These are phyloP conservation scores for Podaxis rugospora DNA, from an alignment of 768 basidiomycete species.

Conservation along the genomic window DNA sequence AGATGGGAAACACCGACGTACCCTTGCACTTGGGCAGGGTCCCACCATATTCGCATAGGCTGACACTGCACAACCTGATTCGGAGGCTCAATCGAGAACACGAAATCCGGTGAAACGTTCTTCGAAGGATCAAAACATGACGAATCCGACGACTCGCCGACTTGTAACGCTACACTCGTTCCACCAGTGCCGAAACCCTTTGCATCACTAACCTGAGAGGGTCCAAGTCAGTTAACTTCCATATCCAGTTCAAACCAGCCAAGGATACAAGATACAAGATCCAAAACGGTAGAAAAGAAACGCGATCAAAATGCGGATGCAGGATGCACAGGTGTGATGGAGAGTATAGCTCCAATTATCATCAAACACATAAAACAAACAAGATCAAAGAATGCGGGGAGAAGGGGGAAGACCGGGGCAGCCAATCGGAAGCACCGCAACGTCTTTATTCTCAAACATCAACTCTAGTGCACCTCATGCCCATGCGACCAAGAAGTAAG, in stretches of 20 bases:
- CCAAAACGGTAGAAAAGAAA: background rate
- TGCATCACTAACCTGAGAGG: conserved; percentile 30
- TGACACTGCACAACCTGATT: conserved; percentile 66
- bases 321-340: too few species aligned
- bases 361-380: background rate
- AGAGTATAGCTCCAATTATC: background rate
- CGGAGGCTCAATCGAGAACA: conserved; percentile 56
- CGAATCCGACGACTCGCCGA: conserved; percentile 43
- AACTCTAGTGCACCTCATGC: background rate
- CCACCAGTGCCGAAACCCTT: conserved; percentile 64
- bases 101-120: conserved; percentile 48
- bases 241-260: background rate
- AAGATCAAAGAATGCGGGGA: background rate
- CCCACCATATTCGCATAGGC: conserved; percentile 65
- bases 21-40: conserved; percentile 47
- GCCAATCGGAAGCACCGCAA: background rate
- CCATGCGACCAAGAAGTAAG: background rate
- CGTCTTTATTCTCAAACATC: background rate
- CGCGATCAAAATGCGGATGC: background rate
- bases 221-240: background rate
- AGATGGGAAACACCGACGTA: conserved; percentile 22
- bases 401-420: background rate
- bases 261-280: background rate
- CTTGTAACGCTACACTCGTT: conserved; percentile 62
- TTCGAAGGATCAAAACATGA: conserved; percentile 55